Evolutionary conservation across 768 basidiomycete genomes (phyloP), one percentile per base, ranked within the genome.

Genomic region (Scleroderma citrinum): DNA sequence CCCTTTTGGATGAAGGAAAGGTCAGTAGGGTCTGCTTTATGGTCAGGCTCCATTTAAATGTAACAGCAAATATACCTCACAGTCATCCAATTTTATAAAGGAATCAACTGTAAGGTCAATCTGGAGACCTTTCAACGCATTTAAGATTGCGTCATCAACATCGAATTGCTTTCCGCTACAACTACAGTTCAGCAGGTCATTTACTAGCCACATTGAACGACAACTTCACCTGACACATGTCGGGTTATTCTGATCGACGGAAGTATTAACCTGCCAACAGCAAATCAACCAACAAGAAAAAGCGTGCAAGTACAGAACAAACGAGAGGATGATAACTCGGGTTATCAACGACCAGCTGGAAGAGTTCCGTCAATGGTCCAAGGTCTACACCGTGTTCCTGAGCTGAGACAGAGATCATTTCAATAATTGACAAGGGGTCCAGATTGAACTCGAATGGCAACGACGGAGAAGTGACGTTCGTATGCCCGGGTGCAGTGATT

Each of bases 371-470:
- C 50, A 84, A 68, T 7, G 81, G 81, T 0, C 84, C 85, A n/a
- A 87, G 69, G 47, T 79, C 67, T 31, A 85, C 81, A 17, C 67
- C 65, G 52, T 81, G 80, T 44, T 76, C 66, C 50, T 75, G 66
- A 1, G 83, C 76, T 7, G 77, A 73, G 12, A 66, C 62, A 4
- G 67, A 59, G 45, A 88, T 65, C 47, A 87, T 62, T 44, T 74
- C 60, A 47, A 87, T 79, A 59, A 86, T 84, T 1, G 70, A 71
- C n/a, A 74, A 45, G 0, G 84, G 82, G 52, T 86, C 71, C 24
- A 81, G 60, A 61, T 87, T 86, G 63, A 84, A 83, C 17, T 77
- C 60, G 53, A 88, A 71, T 17, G 81, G 81, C 37, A 88, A 65
- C 5, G 64, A 54, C 10, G 71, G 73, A 2, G 85, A 87, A 2